Conservation (phyloP, 108 stramenopile genomes). For the Cylindrotheca closterium region DNA sequence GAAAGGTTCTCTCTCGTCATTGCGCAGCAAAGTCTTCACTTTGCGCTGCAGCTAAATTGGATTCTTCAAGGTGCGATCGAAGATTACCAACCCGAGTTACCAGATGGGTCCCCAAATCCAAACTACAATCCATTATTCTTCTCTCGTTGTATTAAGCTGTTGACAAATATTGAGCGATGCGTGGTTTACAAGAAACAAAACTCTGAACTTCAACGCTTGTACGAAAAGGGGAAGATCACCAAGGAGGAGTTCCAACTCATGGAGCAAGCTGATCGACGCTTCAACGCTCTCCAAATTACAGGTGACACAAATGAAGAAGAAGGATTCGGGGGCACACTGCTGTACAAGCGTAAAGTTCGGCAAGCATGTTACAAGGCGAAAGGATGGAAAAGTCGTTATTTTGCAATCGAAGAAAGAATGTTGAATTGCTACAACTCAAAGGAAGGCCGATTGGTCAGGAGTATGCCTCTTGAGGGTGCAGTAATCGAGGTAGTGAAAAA, state of each 20-base stretch:
- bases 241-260: constrained; percentile 81
- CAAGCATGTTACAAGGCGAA: constrained; percentile 71
- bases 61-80: constrained; percentile 97
- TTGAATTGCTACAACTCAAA: constrained; percentile 86
- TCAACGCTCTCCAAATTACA: constrained; percentile 86
- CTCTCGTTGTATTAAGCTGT: constrained; percentile 89
- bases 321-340: constrained; percentile 65
- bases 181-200: constrained; percentile 89
- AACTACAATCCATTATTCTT: constrained; percentile 87
- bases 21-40: constrained; percentile 95
- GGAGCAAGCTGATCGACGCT: constrained; percentile 92
- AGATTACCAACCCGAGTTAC: constrained; percentile 96
- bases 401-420: constrained; percentile 91
- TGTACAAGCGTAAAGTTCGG: constrained; percentile 78
- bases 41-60: constrained; percentile 97
- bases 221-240: constrained; percentile 87
- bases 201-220: constrained; percentile 83
- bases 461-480: constrained; percentile 89
- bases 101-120: constrained; percentile 82
- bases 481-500: constrained; percentile 37
- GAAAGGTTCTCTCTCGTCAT: constrained; percentile 96
- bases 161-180: constrained; percentile 92
- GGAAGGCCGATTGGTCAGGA: constrained; percentile 53
- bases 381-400: constrained; percentile 90
- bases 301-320: constrained; percentile 27